Evolutionary conservation across 2,329 filamentous ascomycete genomes (phyloP), one percentile per base, ranked within the genome.

Genomic region (Cadophora sp.): DNA sequence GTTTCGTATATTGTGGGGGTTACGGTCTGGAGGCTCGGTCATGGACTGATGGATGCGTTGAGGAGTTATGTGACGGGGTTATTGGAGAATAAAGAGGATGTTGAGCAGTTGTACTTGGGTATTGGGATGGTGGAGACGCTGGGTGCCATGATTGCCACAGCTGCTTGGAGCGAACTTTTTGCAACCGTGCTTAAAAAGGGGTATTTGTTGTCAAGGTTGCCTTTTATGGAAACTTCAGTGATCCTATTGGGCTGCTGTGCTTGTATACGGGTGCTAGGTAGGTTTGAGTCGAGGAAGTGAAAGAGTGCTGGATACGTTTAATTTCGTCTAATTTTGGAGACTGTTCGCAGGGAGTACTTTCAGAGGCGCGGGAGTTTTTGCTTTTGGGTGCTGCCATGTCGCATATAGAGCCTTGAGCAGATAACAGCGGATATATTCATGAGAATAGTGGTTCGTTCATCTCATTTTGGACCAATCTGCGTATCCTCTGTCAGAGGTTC

Each of bases 81-180:
- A 53, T 29, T 70, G 27, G 63, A 48, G 16, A 66, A 29, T 14
- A 65, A 60, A 11, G 67, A 66, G 37, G 66, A 66, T 22, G 59
- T 72, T 26, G 64, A 69, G 48, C 61, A 72, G 61, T 48, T 72
- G 60, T 72, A 72, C 55, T n/a, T 72, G 31, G 70, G 68, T 2
- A 72, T 72, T 60, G 68, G 68, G n/a, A 64, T 71, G 62, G 61
- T 69, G 51, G 66, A 69, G 63, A 72, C 65, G 14, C 24, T 70
- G 14, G 69, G 59, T 1, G 68, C 63, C 3, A 72, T 72, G 62
- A 11, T 70, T 19, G 66, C 62, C 12, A 69, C 66, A 9, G 67
- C 56, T 12, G 60, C 53, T 24, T 72, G 70, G 70, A 68, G 60
- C 59, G 58, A 59, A 9, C 14, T 65, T 5, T 68, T 71, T 63